Evolutionary conservation across 208 protist genomes (phyloP).

Genomic region (Crithidia thermophila): DNA sequence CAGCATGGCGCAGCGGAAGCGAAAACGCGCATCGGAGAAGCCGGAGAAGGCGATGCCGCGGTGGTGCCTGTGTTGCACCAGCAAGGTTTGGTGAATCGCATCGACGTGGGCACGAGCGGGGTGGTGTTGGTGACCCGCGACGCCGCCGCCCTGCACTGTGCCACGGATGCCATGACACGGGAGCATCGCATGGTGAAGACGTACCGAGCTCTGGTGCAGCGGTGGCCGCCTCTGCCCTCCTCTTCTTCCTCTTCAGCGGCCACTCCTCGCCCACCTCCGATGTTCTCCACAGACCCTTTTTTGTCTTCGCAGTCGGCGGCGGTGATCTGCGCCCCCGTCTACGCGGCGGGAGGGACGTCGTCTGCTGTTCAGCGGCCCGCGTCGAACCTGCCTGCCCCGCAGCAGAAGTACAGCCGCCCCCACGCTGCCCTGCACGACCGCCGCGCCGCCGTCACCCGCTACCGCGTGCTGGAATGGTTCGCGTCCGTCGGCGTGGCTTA

Average conservation of each 20-base stretch:
- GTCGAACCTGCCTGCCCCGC: background rate
- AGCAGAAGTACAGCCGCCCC: slow-evolving; percentile 12
- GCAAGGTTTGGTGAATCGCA: slow-evolving; percentile 83
- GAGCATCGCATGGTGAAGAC: slow-evolving; percentile 51
- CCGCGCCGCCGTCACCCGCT: slow-evolving; percentile 58
- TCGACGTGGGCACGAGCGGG: slow-evolving; percentile 83
- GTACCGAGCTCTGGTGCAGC: slow-evolving; percentile 67
- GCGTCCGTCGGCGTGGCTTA: slow-evolving; percentile 51
- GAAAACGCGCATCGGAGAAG: too few species aligned
- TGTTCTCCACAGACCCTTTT: slow-evolving; percentile 22
- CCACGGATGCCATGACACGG: slow-evolving; percentile 39
- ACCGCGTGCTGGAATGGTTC: slow-evolving; percentile 70
- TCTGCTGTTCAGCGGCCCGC: slow-evolving; percentile 3
- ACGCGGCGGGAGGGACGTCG: slow-evolving; percentile 19
- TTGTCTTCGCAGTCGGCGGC: slow-evolving; percentile 13
- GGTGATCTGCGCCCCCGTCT: slow-evolving; percentile 21
- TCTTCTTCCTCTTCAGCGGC: background rate
- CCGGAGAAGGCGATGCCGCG: too few species aligned
- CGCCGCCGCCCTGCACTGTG: slow-evolving; percentile 28
- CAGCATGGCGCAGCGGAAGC: too few species aligned
- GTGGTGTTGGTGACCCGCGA: slow-evolving; percentile 55
- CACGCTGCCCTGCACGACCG: slow-evolving; percentile 38
- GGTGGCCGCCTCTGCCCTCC: slow-evolving; percentile 30
- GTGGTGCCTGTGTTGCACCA: slow-evolving; percentile 54
- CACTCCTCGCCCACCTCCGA: background rate